Evolutionary conservation across 2,329 filamentous ascomycete species (phyloP).

Genomic region (Metarhizium sp.): DNA sequence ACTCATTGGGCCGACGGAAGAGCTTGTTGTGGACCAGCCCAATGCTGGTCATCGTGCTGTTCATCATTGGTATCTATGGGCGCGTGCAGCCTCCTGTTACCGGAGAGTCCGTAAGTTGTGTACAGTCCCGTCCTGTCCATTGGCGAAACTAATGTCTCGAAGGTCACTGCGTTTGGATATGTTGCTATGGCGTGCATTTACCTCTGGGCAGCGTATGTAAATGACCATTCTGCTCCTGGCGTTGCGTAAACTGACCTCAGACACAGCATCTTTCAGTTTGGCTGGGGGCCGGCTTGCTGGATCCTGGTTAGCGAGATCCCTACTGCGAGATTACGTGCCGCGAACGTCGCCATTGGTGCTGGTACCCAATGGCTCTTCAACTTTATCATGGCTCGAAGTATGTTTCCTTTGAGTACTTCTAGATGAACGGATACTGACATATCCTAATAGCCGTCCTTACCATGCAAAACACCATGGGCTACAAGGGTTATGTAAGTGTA

Average conservation of each 20-base stretch:
- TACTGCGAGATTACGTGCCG: slow-evolving; percentile 52
- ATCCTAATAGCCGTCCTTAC: slow-evolving; percentile 43
- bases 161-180: slow-evolving; percentile 57
- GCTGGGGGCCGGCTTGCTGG: slow-evolving; percentile 66
- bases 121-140: not conserved
- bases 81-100: slow-evolving; percentile 47
- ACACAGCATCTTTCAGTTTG: slow-evolving; percentile 52
- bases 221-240: not conserved
- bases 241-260: slow-evolving; percentile 7
- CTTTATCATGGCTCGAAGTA: slow-evolving; percentile 56
- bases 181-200: slow-evolving; percentile 63
- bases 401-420: slow-evolving; percentile 6
- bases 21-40: slow-evolving; percentile 56
- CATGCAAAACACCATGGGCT: slow-evolving; percentile 50
- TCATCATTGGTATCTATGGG: slow-evolving; percentile 64
- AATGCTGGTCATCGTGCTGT: slow-evolving; percentile 53
- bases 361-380: slow-evolving; percentile 69
- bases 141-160: not conserved
- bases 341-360: slow-evolving; percentile 60
- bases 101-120: slow-evolving; percentile 31
- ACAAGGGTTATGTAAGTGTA: slow-evolving; percentile 28
- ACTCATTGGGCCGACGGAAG: slow-evolving; percentile 55
- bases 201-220: slow-evolving; percentile 50
- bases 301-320: slow-evolving; percentile 63
- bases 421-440: not conserved